Conservation (phyloP, 2,329 filamentous ascomycete species). For the Dactylellina haptotyla region DNA sequence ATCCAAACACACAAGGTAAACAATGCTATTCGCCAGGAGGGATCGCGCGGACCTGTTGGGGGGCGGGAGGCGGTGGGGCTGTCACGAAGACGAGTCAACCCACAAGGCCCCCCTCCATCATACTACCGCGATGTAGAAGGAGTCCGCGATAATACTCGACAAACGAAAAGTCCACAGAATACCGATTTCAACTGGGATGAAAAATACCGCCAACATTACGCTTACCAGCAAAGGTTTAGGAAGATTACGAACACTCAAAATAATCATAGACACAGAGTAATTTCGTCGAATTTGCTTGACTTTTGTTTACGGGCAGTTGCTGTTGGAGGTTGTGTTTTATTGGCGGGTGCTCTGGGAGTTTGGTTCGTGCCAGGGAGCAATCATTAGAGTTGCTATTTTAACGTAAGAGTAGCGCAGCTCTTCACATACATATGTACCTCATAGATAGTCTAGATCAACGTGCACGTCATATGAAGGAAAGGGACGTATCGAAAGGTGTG, state of each 20-base stretch:
- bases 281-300: slow-evolving; percentile 19
- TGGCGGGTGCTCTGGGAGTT: slow-evolving; percentile 45
- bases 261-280: neutral
- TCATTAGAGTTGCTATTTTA: too few relatives aligned
- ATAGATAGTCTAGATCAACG: too few relatives aligned
- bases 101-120: slow-evolving; percentile 85
- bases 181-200: slow-evolving; percentile 80
- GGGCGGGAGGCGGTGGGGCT: slow-evolving; percentile 83
- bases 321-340: slow-evolving; percentile 40
- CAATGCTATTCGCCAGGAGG: slow-evolving; percentile 64
- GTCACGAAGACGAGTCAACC: slow-evolving; percentile 77
- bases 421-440: too few relatives aligned
- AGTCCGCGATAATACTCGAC: slow-evolving; percentile 67
- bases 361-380: slow-evolving; percentile 1
- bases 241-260: slow-evolving; percentile 46
- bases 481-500: too few relatives aligned
- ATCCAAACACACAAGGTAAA: neutral
- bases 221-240: slow-evolving; percentile 60
- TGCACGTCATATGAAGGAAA: too few relatives aligned
- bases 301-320: slow-evolving; percentile 39
- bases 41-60: slow-evolving; percentile 71
- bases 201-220: slow-evolving; percentile 77
- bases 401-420: too few relatives aligned
- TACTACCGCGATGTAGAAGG: slow-evolving; percentile 79
- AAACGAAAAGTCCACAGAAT: slow-evolving; percentile 67